These are phyloP conservation scores for Cryptosporidium muris DNA, from an alignment of 169 alveolate genomes.

Conservation along the genomic window DNA sequence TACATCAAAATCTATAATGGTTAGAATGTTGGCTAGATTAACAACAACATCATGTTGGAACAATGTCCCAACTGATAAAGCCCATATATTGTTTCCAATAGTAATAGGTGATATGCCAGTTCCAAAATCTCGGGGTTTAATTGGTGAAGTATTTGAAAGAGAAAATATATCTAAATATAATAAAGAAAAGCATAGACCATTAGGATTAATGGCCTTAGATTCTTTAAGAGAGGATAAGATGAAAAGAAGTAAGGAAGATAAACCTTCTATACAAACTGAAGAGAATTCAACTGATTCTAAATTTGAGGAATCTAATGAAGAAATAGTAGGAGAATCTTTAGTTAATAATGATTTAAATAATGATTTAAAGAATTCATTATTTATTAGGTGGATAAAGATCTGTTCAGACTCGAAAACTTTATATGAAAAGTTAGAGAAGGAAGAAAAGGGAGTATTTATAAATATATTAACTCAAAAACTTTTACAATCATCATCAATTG, in stretches of 20 bases:
- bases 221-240: too few species aligned
- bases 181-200: neutral
- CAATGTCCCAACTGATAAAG: constrained; percentile 7
- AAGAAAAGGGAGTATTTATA: constrained; percentile 6
- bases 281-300: neutral
- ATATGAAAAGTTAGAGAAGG: constrained; percentile 8
- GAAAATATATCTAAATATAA: neutral
- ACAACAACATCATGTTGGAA: constrained; percentile 61
- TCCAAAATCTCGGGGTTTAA: neutral
- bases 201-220: neutral
- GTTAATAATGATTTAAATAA: neutral
- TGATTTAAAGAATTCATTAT: neutral
- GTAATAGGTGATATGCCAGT: constrained; percentile 14
- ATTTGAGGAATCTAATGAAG: neutral
- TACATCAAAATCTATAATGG: neutral
- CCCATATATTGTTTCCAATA: constrained; percentile 36
- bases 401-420: constrained; percentile 49
- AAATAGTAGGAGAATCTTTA: neutral
- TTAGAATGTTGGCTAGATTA: constrained; percentile 14
- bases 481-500: constrained; percentile 10
- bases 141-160: neutral
- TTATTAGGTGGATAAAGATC: constrained; percentile 48
- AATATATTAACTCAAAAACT: constrained; percentile 13
- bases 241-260: neutral
- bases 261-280: neutral